Conservation (phyloP, 2,329 filamentous ascomycete genomes). For the Orbilia brochopaga region DNA sequence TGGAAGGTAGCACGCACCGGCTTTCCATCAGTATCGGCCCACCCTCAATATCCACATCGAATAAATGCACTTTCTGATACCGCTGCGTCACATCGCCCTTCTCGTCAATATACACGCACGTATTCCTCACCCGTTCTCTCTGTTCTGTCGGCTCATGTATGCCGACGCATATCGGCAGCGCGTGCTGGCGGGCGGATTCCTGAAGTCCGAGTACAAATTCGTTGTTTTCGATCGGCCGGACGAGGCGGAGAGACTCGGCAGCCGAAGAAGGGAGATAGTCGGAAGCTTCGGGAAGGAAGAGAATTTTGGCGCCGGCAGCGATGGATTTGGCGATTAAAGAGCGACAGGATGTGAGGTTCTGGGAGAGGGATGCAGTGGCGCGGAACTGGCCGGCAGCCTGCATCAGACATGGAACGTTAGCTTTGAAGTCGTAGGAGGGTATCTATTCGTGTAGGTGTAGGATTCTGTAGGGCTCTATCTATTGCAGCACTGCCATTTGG, state of each 20-base stretch:
- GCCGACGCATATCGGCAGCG: conserved; percentile 80
- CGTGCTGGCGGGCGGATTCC: conserved; percentile 68
- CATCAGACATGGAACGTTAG: background rate
- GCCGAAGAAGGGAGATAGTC: conserved; percentile 81
- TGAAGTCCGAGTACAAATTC: conserved; percentile 79
- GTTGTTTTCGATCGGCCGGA: conserved; percentile 68
- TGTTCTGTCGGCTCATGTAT: conserved; percentile 75
- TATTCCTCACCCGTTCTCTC: conserved; percentile 67
- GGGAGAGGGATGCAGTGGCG: conserved; percentile 76
- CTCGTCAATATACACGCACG: conserved; percentile 70
- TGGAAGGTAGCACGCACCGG: conserved; percentile 56
- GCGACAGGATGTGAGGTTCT: conserved; percentile 81
- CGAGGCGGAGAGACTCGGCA: conserved; percentile 73
- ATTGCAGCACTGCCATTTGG: too few relatives aligned
- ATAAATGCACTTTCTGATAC: conserved; percentile 91
- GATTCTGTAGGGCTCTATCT: background rate
- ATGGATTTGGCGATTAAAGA: conserved; percentile 74
- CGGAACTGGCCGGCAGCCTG: conserved; percentile 74
- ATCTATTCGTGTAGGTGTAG: background rate
- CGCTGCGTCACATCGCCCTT: conserved; percentile 66
- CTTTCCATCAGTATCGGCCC: conserved; percentile 69
- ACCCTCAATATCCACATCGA: conserved; percentile 71
- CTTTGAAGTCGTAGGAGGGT: background rate
- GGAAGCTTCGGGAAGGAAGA: conserved; percentile 90
- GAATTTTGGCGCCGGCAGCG: conserved; percentile 77